A percentile compares a stretch with the other conserved stretches of the same genome.
These are phyloP conservation scores for Litsea cubeba DNA, from an alignment of 164 flowering plant species.

Conservation along the genomic window DNA sequence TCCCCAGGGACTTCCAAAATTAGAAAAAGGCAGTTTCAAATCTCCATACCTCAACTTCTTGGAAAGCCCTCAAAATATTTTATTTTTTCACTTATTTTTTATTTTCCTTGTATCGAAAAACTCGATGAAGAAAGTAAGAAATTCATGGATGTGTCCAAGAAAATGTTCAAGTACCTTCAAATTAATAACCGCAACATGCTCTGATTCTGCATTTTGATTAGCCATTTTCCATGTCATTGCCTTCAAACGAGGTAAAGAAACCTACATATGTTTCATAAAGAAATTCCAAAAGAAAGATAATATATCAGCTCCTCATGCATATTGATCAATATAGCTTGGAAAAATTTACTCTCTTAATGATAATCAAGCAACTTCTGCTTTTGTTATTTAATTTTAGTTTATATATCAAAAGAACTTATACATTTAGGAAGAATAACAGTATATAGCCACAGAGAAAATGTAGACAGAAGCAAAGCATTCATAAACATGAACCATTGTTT, in stretches of 20 bases:
- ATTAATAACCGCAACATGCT: constrained; percentile 48
- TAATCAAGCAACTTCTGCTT: background rate
- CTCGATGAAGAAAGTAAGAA: background rate
- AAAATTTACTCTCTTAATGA: background rate
- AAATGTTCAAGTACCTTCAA: constrained; percentile 37
- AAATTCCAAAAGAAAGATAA: background rate
- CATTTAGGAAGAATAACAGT: too few relatives aligned
- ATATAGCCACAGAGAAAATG: background rate
- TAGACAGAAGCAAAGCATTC: background rate
- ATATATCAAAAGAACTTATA: too few relatives aligned
- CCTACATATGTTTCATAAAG: constrained; percentile 24
- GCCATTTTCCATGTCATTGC: constrained; percentile 67
- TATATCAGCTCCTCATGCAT: background rate
- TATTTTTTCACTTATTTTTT: too few relatives aligned
- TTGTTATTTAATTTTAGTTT: too few relatives aligned
- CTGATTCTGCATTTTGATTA: constrained; percentile 31
- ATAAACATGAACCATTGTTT: background rate
- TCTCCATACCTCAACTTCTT: too few relatives aligned
- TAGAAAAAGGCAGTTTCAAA: too few relatives aligned
- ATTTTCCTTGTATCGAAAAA: background rate
- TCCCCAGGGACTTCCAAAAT: too few relatives aligned
- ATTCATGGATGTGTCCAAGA: background rate
- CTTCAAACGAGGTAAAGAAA: constrained; percentile 41
- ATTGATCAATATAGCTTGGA: background rate
- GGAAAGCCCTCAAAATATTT: too few relatives aligned